A percentile compares a stretch with the other conserved stretches of the same genome.
Conservation (phyloP, 495 filamentous ascomycete species). For the Penicillium macrosclerotiorum region DNA sequence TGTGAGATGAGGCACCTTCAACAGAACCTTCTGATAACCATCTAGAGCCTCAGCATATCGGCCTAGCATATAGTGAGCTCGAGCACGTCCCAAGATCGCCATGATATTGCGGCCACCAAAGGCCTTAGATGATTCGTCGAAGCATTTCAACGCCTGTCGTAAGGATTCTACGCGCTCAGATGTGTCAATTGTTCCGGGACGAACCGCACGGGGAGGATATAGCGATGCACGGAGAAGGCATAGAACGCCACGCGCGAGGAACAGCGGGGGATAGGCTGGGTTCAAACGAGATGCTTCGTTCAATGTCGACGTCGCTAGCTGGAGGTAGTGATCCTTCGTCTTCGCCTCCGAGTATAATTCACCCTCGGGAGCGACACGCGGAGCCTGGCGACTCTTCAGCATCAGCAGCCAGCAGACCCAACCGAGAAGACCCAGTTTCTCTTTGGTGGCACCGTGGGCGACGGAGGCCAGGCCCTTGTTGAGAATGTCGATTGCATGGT, state of each 20-base stretch:
- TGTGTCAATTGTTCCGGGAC: slow-evolving; percentile 59
- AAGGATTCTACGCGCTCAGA: slow-evolving; percentile 77
- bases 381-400: slow-evolving; percentile 85
- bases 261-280: slow-evolving; percentile 82
- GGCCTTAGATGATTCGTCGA: slow-evolving; percentile 84
- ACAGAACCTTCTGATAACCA: slow-evolving; percentile 79
- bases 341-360: slow-evolving; percentile 65
- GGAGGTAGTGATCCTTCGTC: slow-evolving; percentile 90
- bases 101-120: slow-evolving; percentile 85
- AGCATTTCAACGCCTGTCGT: slow-evolving; percentile 80
- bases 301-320: slow-evolving; percentile 81
- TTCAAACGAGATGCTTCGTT: slow-evolving; percentile 95
- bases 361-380: slow-evolving; percentile 67
- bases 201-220: slow-evolving; percentile 64
- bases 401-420: slow-evolving; percentile 91
- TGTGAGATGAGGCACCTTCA: slow-evolving; percentile 79
- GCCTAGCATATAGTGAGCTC: slow-evolving; percentile 78
- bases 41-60: slow-evolving; percentile 79
- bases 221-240: slow-evolving; percentile 85
- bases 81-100: slow-evolving; percentile 81
- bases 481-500: slow-evolving; percentile 92
- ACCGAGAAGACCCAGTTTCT: slow-evolving; percentile 80
- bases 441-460: slow-evolving; percentile 66
- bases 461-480: slow-evolving; percentile 76
- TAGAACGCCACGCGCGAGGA: slow-evolving; percentile 87